phyloP scores from a whole-genome alignment of 148 eudicot genomes.

The Silene latifolia region DNA sequence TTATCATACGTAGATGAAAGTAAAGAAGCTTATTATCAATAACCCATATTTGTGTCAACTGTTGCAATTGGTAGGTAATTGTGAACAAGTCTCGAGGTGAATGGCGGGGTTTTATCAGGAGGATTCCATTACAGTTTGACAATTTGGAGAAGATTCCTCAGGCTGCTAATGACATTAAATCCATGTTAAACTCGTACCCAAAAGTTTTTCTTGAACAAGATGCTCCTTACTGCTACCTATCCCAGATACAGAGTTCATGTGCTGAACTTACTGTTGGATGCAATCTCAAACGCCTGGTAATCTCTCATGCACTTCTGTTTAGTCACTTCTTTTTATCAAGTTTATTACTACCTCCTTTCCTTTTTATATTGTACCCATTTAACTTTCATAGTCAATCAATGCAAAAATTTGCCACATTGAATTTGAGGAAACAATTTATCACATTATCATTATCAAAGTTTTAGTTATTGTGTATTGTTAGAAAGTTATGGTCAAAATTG shows the following conservation, averaged over 20 bases:
- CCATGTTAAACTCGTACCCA: conserved; percentile 63
- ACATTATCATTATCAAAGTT: too few species aligned
- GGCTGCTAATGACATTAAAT: conserved; percentile 68
- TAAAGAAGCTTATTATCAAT: not conserved
- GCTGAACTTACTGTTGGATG: conserved; percentile 94
- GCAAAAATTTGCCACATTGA: not conserved
- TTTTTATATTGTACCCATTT: not conserved
- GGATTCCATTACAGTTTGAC: conserved; percentile 62
- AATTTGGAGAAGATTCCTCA: conserved; percentile 66
- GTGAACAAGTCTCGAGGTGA: conserved; percentile 88
- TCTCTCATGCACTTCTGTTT: conserved; percentile 11
- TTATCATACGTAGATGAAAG: not conserved
- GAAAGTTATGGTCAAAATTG: not conserved
- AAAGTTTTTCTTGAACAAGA: conserved; percentile 81
- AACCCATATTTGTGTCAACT: not conserved
- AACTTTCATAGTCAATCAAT: not conserved
- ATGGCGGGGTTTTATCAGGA: conserved; percentile 66
- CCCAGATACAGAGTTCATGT: conserved; percentile 60
- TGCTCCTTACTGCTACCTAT: conserved; percentile 82
- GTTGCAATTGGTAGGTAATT: conserved; percentile 52
- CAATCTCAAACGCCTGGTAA: conserved; percentile 80
- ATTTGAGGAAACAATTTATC: not conserved
- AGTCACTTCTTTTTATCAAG: not conserved
- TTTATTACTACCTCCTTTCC: not conserved
- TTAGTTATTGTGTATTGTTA: not conserved